phyloP scores from a whole-genome alignment of 1,284 basidiomycete species.

The Paramarasmius palmivorus region DNA sequence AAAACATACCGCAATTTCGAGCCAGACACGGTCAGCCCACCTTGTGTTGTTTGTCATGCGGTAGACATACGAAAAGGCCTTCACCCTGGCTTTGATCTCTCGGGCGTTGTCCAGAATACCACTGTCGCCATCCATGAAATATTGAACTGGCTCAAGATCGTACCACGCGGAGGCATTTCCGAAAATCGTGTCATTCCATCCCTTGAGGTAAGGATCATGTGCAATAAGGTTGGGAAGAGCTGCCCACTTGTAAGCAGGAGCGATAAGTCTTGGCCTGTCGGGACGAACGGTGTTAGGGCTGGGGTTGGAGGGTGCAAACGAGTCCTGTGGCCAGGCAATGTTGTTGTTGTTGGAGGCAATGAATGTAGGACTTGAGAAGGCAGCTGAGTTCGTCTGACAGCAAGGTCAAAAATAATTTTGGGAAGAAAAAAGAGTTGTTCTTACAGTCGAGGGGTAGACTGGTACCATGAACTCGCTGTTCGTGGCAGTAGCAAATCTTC shows the following conservation, averaged over 20 bases:
- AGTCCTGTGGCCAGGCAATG: constrained; percentile 75
- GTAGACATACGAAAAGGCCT: constrained; percentile 92
- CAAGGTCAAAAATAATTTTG: neutral
- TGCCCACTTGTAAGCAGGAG: constrained; percentile 90
- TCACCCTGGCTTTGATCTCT: constrained; percentile 87
- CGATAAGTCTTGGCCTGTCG: constrained; percentile 90
- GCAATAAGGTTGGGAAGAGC: constrained; percentile 81
- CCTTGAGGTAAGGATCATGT: constrained; percentile 83
- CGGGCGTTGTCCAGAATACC: constrained; percentile 95
- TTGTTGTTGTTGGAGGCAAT: constrained; percentile 47
- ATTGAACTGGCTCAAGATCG: constrained; percentile 62
- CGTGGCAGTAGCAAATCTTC: constrained; percentile 74
- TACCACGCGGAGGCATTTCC: constrained; percentile 82
- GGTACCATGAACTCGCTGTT: constrained; percentile 78
- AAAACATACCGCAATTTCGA: constrained; percentile 71
- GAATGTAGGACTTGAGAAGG: constrained; percentile 77
- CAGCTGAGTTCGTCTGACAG: constrained; percentile 75
- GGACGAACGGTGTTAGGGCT: constrained; percentile 63
- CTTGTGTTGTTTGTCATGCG: constrained; percentile 88
- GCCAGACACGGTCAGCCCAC: constrained; percentile 85
- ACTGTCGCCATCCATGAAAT: constrained; percentile 79
- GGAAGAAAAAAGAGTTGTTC: constrained; percentile 24
- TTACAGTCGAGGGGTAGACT: constrained; percentile 83
- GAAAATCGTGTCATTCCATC: constrained; percentile 93
- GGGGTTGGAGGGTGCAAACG: constrained; percentile 66